Evolutionary conservation across 306 rosid genomes (phyloP).

Genomic region (Astragalus glycyphyllos): DNA sequence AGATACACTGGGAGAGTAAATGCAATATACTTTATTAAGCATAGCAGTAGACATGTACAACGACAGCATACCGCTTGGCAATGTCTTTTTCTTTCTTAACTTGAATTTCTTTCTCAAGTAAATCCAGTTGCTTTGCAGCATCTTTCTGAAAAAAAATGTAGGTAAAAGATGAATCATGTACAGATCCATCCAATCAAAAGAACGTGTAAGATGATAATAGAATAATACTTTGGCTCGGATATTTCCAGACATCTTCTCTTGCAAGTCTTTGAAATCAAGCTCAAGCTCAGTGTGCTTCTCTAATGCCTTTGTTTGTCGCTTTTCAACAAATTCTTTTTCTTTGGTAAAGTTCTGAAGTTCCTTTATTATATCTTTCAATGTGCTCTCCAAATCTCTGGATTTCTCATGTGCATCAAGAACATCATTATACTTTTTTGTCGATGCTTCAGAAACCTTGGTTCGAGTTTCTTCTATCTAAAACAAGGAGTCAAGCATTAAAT

Average conservation of each 20-base stretch:
- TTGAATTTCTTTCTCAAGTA: slow-evolving; percentile 77
- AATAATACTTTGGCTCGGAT: slow-evolving; percentile 71
- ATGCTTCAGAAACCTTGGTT: slow-evolving; percentile 78
- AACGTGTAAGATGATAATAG: slow-evolving; percentile 24
- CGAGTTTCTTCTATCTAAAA: slow-evolving; percentile 87
- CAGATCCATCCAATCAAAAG: slow-evolving; percentile 38
- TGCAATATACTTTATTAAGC: slow-evolving; percentile 33
- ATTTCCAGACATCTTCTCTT: slow-evolving; percentile 79
- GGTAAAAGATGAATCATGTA: not conserved
- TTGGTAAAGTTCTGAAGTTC: not conserved
- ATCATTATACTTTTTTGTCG: slow-evolving; percentile 77
- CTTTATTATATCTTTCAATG: slow-evolving; percentile 49
- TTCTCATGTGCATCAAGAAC: slow-evolving; percentile 96
- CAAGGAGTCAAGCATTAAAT: slow-evolving; percentile 39
- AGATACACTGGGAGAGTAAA: slow-evolving; percentile 15
- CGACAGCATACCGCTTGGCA: slow-evolving; percentile 67
- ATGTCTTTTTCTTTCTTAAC: slow-evolving; percentile 76
- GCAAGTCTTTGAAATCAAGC: slow-evolving; percentile 86
- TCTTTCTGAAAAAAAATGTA: not conserved
- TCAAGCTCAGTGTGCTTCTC: slow-evolving; percentile 86
- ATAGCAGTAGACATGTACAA: slow-evolving; percentile 35
- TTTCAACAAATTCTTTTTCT: slow-evolving; percentile 59
- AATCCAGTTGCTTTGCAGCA: slow-evolving; percentile 42
- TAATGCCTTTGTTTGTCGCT: slow-evolving; percentile 70
- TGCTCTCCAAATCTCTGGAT: slow-evolving; percentile 19